Evolutionary conservation across 805 yeast species (phyloP).

Genomic region (Candida nanaspora): DNA sequence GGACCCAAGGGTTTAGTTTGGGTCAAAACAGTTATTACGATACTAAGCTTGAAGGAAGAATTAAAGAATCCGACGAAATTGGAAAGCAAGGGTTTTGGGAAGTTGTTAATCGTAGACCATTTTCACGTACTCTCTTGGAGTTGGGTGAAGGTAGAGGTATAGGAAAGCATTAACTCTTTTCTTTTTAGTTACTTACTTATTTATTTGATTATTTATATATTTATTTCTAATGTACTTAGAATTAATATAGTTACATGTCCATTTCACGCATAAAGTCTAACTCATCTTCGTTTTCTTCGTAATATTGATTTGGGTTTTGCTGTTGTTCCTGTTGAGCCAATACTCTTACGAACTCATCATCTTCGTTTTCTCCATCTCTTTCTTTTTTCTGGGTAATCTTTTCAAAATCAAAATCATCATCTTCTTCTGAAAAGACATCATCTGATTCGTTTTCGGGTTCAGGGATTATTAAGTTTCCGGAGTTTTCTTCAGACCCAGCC

Average conservation of each 20-base stretch:
- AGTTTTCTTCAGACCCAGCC: no score
- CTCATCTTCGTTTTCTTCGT: background rate
- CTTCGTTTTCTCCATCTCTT: no score
- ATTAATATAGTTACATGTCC: slow-evolving; percentile 1
- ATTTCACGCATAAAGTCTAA: background rate
- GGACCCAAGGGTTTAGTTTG: slow-evolving; percentile 44
- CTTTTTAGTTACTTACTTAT: background rate
- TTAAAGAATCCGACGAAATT: background rate
- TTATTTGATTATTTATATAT: background rate
- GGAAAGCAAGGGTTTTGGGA: slow-evolving; percentile 67
- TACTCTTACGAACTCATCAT: no score
- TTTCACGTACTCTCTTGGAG: slow-evolving; percentile 70
- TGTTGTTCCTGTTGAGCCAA: slow-evolving; percentile 1
- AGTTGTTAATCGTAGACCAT: slow-evolving; percentile 70
- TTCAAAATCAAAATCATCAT: slow-evolving; percentile 2
- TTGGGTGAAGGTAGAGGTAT: slow-evolving; percentile 66
- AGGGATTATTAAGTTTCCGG: no score
- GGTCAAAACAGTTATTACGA: background rate
- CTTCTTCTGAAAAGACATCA: background rate
- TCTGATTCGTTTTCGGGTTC: no score
- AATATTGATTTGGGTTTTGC: background rate
- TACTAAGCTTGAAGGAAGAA: background rate
- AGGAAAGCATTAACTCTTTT: slow-evolving; percentile 5
- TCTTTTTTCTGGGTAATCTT: no score
- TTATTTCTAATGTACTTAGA: background rate